Evolutionary conservation across 192 early-diverging fungal species (phyloP), one percentile per base, ranked within the genome.

Genomic region (Oehlia diaphana): DNA sequence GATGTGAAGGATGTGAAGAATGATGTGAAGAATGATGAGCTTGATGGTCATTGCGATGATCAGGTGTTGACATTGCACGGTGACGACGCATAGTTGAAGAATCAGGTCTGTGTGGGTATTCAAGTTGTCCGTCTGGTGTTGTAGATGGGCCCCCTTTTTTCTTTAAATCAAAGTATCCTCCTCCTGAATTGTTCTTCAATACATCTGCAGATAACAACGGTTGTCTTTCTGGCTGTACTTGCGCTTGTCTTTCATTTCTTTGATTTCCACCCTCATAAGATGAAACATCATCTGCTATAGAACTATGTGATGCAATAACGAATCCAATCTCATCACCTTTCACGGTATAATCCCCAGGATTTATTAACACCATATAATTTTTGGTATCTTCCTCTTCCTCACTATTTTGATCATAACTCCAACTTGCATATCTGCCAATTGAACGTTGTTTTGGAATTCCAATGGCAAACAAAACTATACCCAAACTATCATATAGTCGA

Each of bases 321-420:
- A 80, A 80, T 39, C 64, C 79, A 68, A 80, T 68, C 58, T 80
- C 79, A 75, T 76, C 79, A 42, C 79, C 79, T 42, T 80, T 74
- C 16, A 80, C 73, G 42, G 74, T 62, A 64, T 80, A 76, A 76
- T 80, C 79, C 42, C 65, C 79, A 10, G 79, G 79, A 26, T 80
- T 80, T n/a, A 80, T 74, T 33, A 80, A 68, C 6, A 80, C 73
- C 19, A 37, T 75, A 35, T 75, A 80, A 49, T 76, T 80, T 31
- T 70, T 74, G 16, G 50, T 14, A 76, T 76, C 73, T 12, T 71
- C 33, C n/a, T 62, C 49, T 10, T 62, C 37, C 10, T 71, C 44
- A 23, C 63, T 13, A 16, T 58, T 19, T 19, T 79, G 31, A 7
- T 13, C 31, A 77, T 77, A 33, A 28, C n/a, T 42, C 62, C 61